Conservation (phyloP, 805 yeast species). For the Lipomyces kockii region DNA sequence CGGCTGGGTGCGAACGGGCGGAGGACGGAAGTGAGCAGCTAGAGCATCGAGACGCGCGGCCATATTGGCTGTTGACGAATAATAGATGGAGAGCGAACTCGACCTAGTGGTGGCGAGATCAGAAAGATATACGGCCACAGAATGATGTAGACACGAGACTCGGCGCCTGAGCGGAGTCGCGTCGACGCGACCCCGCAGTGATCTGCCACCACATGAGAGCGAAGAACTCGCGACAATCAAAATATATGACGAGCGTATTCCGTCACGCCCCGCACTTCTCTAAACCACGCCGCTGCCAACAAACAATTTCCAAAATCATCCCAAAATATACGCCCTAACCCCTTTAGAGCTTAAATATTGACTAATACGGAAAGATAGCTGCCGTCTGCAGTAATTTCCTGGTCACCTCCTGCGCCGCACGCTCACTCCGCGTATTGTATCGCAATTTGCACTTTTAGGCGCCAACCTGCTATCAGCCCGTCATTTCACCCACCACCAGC, state of each 20-base stretch:
- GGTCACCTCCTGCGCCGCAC: constrained; percentile 1
- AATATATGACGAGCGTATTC: no score
- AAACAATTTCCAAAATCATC: no score
- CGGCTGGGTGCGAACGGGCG: constrained; percentile 7
- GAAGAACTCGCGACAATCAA: no score
- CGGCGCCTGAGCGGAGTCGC: neutral
- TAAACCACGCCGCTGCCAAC: no score
- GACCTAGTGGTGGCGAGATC: neutral
- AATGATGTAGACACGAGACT: neutral
- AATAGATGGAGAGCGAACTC: no score
- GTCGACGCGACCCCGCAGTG: neutral
- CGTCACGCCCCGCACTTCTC: no score
- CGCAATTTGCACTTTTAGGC: neutral
- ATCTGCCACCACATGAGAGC: neutral
- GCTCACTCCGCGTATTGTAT: neutral
- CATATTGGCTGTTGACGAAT: neutral
- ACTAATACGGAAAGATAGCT: neutral
- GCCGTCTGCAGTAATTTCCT: neutral
- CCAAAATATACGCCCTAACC: neutral
- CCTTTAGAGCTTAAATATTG: neutral
- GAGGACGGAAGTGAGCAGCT: constrained; percentile 7
- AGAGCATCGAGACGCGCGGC: constrained; percentile 11
- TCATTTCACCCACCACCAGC: neutral
- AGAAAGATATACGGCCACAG: neutral
- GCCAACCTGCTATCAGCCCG: neutral